A percentile compares a stretch with the other conserved stretches of the same genome.
These are phyloP conservation scores for Chaetomium sp. DNA, from an alignment of 2,329 filamentous ascomycete species.

Conservation along the genomic window DNA sequence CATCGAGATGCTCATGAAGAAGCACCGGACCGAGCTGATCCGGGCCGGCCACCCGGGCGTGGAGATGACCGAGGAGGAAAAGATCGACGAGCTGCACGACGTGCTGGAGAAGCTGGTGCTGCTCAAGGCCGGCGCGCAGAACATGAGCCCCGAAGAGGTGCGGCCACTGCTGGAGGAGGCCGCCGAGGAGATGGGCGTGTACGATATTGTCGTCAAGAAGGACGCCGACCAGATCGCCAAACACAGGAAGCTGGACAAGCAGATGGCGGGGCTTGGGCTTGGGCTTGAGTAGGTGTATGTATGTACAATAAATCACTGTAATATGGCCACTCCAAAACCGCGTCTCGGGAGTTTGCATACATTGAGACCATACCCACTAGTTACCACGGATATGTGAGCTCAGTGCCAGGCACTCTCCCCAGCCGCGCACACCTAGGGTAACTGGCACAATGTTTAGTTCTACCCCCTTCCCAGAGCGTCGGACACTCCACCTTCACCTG, in stretches of 20 bases:
- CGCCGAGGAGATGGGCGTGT: slow-evolving; percentile 38
- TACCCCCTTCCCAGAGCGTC: neutral
- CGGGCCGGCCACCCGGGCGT: slow-evolving; percentile 23
- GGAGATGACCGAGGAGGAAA: slow-evolving; percentile 33
- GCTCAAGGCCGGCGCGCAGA: slow-evolving; percentile 31
- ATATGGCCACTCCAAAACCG: neutral
- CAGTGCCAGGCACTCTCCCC: no score
- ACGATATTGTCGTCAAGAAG: slow-evolving; percentile 32
- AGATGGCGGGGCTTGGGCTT: neutral
- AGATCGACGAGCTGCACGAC: slow-evolving; percentile 34
- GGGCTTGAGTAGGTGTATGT: slow-evolving; percentile 9
- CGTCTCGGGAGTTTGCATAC: neutral
- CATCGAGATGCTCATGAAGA: slow-evolving; percentile 35
- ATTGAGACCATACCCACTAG: no score
- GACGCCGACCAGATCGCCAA: slow-evolving; percentile 30
- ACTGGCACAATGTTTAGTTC: no score
- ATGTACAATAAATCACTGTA: slow-evolving; percentile 25
- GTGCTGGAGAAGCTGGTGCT: slow-evolving; percentile 36
- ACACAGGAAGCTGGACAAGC: slow-evolving; percentile 30
- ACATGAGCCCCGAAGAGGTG: slow-evolving; percentile 27
- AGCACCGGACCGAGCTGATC: slow-evolving; percentile 27
- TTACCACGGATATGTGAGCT: no score
- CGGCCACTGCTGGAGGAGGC: slow-evolving; percentile 31
- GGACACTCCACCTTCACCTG: no score
- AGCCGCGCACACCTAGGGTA: neutral